phyloP scores from a whole-genome alignment of 2,329 filamentous ascomycete species.

The Aspergillus sp. region DNA sequence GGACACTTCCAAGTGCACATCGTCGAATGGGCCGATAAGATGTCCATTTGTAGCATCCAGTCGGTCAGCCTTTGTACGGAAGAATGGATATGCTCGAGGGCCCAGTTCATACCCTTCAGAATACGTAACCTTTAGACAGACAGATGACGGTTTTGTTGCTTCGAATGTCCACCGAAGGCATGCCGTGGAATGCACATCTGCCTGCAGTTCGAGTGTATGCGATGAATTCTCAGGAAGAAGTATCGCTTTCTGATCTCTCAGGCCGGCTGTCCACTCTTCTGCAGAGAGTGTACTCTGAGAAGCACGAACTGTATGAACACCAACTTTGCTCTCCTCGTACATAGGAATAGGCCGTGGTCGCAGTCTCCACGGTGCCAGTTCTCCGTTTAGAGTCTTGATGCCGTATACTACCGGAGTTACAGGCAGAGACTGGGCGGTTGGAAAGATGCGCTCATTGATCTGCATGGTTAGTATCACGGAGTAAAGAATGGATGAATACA shows the following conservation, averaged over 20 bases:
- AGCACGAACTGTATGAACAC: conserved; percentile 22
- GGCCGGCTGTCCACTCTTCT: conserved; percentile 8
- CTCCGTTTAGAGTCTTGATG: conserved; percentile 39
- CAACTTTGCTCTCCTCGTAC: conserved; percentile 25
- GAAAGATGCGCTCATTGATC: conserved; percentile 25
- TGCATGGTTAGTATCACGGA: neutral
- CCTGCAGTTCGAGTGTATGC: conserved; percentile 24
- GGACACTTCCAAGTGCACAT: conserved; percentile 27
- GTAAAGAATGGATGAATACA: neutral
- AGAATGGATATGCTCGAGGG: conserved; percentile 40
- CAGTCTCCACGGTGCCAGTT: conserved; percentile 42
- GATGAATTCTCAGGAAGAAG: conserved; percentile 12
- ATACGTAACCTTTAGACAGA: conserved; percentile 29
- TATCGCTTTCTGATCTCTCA: neutral
- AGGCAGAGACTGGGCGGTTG: neutral
- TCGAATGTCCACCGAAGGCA: conserved; percentile 24
- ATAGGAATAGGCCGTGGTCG: conserved; percentile 39
- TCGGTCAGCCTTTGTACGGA: conserved; percentile 40
- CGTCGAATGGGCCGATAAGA: conserved; percentile 41
- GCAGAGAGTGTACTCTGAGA: conserved; percentile 16
- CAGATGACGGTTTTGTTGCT: conserved; percentile 12
- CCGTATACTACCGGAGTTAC: conserved; percentile 26
- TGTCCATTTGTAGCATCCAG: conserved; percentile 31
- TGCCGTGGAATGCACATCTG: conserved; percentile 25
- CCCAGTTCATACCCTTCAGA: conserved; percentile 35